A percentile compares a stretch with the other conserved stretches of the same genome.
These are phyloP conservation scores for Fusarium hainanense DNA, from an alignment of 2,329 filamentous ascomycete genomes.

Conservation along the genomic window DNA sequence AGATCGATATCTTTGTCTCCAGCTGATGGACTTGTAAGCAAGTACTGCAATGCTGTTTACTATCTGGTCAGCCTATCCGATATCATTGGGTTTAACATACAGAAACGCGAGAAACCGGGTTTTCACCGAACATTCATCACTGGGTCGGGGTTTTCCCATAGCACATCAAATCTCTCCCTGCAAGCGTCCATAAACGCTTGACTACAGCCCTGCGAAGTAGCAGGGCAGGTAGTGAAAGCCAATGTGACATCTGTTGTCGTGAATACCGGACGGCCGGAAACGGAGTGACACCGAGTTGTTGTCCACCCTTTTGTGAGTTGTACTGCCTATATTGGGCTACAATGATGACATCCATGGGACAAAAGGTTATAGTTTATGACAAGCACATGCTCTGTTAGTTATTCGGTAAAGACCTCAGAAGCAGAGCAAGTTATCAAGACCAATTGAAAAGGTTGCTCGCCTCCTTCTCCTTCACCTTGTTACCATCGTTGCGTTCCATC, in stretches of 20 bases:
- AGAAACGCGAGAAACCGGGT: slow-evolving; percentile 39
- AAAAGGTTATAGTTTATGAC: neutral
- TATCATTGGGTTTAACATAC: neutral
- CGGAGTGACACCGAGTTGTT: slow-evolving; percentile 40
- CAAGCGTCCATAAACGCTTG: neutral
- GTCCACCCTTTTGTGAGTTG: neutral
- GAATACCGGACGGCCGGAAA: slow-evolving; percentile 39
- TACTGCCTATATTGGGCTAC: neutral
- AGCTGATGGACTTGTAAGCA: neutral
- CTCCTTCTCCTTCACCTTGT: slow-evolving; percentile 17
- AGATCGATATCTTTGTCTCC: neutral
- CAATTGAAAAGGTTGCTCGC: slow-evolving; percentile 14
- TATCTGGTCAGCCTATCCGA: neutral
- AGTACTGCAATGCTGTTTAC: neutral
- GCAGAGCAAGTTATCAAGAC: neutral
- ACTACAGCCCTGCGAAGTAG: neutral
- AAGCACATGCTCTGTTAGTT: neutral
- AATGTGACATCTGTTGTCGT: slow-evolving; percentile 10
- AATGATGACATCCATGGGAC: neutral
- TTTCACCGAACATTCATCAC: slow-evolving; percentile 17
- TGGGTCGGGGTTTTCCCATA: slow-evolving; percentile 10
- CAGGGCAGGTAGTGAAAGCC: slow-evolving; percentile 9
- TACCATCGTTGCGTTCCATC: slow-evolving; percentile 11
- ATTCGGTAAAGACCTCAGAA: neutral
- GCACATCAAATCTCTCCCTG: slow-evolving; percentile 2